Percentiles rank a stretch among this genome's conserved stretches.
Evolutionary conservation across 169 alveolate species (phyloP).

Genomic region (Plasmodium gaboni): DNA sequence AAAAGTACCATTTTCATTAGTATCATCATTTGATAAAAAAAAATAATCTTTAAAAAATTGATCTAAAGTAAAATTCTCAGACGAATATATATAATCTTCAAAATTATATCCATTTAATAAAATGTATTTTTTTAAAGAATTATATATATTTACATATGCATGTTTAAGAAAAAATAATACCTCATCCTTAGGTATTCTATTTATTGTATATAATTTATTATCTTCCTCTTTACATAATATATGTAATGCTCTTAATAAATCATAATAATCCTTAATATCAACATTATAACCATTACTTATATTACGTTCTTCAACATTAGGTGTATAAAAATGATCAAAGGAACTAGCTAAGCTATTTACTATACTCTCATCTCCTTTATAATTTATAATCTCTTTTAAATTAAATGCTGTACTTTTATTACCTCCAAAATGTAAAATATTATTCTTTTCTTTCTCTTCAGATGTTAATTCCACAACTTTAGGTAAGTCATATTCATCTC

Average conservation of each 20-base stretch:
- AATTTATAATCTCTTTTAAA: slow-evolving; percentile 18
- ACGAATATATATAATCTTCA: slow-evolving; percentile 28
- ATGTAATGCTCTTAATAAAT: slow-evolving; percentile 36
- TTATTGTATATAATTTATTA: slow-evolving; percentile 46
- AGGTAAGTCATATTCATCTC: slow-evolving; percentile 14
- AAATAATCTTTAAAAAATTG: slow-evolving; percentile 25
- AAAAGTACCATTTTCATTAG: slow-evolving; percentile 14
- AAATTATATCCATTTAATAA: slow-evolving; percentile 30
- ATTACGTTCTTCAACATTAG: neutral
- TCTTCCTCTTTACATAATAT: slow-evolving; percentile 23
- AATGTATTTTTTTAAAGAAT: slow-evolving; percentile 30
- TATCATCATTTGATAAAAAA: slow-evolving; percentile 9
- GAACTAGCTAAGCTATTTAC: slow-evolving; percentile 5
- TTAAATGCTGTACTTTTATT: slow-evolving; percentile 13
- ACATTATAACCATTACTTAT: slow-evolving; percentile 10
- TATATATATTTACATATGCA: slow-evolving; percentile 28
- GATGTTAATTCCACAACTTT: neutral
- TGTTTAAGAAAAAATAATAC: slow-evolving; percentile 27
- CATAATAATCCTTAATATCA: slow-evolving; percentile 14
- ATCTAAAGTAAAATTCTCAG: slow-evolving; percentile 30
- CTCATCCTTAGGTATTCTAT: slow-evolving; percentile 34
- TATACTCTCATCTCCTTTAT: slow-evolving; percentile 18
- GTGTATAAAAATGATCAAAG: slow-evolving; percentile 19
- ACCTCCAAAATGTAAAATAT: neutral
- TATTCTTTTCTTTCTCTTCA: slow-evolving; percentile 32